Conservation (phyloP, 805 yeast genomes). For the Saturnispora quitensis region DNA sequence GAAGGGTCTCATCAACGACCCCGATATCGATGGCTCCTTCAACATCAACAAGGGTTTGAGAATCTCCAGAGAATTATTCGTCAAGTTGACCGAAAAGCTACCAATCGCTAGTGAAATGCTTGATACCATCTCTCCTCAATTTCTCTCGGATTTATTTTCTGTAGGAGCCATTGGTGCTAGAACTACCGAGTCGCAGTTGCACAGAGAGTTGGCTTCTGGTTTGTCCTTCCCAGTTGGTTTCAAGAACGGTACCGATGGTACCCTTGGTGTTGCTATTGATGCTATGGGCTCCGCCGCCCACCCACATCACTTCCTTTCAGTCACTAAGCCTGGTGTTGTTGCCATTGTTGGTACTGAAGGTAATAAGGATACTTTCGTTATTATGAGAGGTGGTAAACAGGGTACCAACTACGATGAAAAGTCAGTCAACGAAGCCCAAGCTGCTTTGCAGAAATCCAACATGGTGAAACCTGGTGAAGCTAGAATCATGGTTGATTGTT, state of each 20-base stretch:
- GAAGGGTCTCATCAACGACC: slow-evolving; percentile 97
- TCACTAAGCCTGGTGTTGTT: slow-evolving; percentile 92
- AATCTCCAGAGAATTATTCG: slow-evolving; percentile 79
- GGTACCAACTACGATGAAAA: slow-evolving; percentile 85
- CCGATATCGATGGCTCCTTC: slow-evolving; percentile 88
- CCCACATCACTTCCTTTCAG: slow-evolving; percentile 90
- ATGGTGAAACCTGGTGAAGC: slow-evolving; percentile 33
- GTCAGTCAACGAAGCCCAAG: slow-evolving; percentile 59
- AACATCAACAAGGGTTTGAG: slow-evolving; percentile 91
- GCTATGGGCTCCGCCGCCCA: slow-evolving; percentile 88
- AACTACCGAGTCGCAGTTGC: slow-evolving; percentile 96
- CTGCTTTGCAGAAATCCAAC: slow-evolving; percentile 41
- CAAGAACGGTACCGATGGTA: slow-evolving; percentile 97
- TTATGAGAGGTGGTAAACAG: slow-evolving; percentile 89
- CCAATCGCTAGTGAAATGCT: slow-evolving; percentile 98
- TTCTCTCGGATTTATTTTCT: slow-evolving; percentile 83
- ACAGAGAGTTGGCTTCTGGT: slow-evolving; percentile 95
- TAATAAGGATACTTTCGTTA: slow-evolving; percentile 81
- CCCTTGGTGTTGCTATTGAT: slow-evolving; percentile 87
- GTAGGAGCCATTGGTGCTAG: slow-evolving; percentile 99
- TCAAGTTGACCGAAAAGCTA: slow-evolving; percentile 67
- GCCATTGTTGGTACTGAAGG: slow-evolving; percentile 96
- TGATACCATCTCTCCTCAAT: slow-evolving; percentile 96
- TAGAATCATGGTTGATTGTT: slow-evolving; percentile 92
- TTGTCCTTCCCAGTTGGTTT: slow-evolving; percentile 96